Conservation (phyloP, 352 stramenopile species). For the Pythium vanterpoolii region DNA sequence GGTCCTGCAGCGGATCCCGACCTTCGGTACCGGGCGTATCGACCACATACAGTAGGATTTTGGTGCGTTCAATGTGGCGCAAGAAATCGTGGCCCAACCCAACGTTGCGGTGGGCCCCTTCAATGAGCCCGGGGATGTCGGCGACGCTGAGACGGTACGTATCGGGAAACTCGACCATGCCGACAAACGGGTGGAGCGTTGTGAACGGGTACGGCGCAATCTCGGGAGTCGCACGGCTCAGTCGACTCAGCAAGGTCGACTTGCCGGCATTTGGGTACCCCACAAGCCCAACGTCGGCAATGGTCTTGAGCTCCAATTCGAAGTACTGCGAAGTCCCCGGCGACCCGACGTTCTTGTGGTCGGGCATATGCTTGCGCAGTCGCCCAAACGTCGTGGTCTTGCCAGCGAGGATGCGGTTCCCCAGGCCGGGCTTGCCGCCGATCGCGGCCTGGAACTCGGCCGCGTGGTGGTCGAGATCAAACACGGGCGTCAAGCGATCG, state of each 20-base stretch:
- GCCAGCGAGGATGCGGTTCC: slow-evolving; percentile 81
- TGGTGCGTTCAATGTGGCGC: slow-evolving; percentile 97
- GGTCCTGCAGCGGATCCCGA: slow-evolving; percentile 72
- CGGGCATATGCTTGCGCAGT: slow-evolving; percentile 82
- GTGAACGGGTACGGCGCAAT: slow-evolving; percentile 98
- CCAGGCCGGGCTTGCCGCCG: slow-evolving; percentile 79
- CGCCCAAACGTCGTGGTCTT: slow-evolving; percentile 82
- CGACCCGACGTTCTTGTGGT: slow-evolving; percentile 81
- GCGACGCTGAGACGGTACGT: slow-evolving; percentile 90
- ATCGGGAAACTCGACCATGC: slow-evolving; percentile 94
- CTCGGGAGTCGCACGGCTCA: slow-evolving; percentile 92
- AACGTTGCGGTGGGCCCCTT: slow-evolving; percentile 92
- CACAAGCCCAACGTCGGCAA: slow-evolving; percentile 98
- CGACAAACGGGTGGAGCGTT: slow-evolving; percentile 95
- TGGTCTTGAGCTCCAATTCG: slow-evolving; percentile 97
- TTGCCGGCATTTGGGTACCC: slow-evolving; percentile 99
- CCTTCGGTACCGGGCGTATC: slow-evolving; percentile 79
- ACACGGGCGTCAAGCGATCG: slow-evolving; percentile 72
- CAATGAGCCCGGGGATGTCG: slow-evolving; percentile 88
- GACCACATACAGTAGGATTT: slow-evolving; percentile 88
- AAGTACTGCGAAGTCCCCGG: slow-evolving; percentile 94
- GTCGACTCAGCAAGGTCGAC: slow-evolving; percentile 91
- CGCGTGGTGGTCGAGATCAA: slow-evolving; percentile 74
- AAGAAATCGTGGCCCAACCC: slow-evolving; percentile 99
- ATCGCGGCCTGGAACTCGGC: slow-evolving; percentile 67